phyloP scores from a whole-genome alignment of 78 protist species.

The Planoprotostelium fungivorum region DNA sequence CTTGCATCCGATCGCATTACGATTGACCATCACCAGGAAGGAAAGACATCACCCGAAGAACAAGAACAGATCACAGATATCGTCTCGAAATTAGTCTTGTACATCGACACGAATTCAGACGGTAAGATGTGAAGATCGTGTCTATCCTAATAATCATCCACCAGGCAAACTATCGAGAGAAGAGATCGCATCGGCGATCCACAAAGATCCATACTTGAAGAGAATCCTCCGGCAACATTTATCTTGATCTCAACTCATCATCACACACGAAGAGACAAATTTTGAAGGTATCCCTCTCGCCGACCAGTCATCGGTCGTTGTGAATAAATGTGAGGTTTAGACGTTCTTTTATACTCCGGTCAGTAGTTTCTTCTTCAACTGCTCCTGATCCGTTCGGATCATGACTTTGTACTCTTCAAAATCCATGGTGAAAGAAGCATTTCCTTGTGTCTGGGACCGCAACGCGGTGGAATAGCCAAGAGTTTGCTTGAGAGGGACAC shows the following conservation, averaged over 20 bases:
- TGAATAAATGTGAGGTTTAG: no score
- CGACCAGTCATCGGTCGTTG: no score
- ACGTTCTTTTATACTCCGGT: no score
- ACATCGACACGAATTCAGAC: background rate
- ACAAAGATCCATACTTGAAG: background rate
- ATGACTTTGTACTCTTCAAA: background rate
- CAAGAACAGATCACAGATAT: background rate
- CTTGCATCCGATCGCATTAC: background rate
- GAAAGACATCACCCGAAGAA: background rate
- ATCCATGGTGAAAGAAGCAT: conserved; percentile 52
- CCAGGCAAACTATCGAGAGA: background rate
- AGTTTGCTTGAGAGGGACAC: conserved; percentile 50
- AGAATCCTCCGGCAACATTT: background rate
- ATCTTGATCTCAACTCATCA: no score
- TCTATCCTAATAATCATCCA: background rate
- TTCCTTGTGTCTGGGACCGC: conserved; percentile 34
- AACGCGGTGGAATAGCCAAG: conserved; percentile 51
- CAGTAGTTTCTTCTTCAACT: no score
- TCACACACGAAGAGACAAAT: no score
- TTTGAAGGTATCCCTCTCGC: no score
- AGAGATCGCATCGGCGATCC: background rate
- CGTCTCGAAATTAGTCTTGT: background rate
- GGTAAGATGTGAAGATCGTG: background rate
- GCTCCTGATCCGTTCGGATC: background rate
- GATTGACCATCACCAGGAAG: background rate